A percentile compares a stretch with the other conserved stretches of the same genome.
Conservation (phyloP, 805 yeast genomes). For the Candida ascalaphidarum region DNA sequence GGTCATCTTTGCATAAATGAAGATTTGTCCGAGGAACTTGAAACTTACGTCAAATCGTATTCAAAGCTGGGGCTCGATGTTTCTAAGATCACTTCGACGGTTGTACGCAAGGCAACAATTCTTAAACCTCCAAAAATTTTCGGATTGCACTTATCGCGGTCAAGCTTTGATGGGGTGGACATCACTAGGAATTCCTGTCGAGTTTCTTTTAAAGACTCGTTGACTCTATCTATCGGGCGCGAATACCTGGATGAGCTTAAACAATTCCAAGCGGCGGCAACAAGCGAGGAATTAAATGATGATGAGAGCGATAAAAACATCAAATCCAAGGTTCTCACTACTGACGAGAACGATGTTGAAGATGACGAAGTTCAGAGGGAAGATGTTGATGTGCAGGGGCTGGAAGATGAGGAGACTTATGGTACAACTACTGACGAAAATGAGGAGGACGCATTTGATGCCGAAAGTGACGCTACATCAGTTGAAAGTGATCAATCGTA, state of each 20-base stretch:
- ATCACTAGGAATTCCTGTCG: slow-evolving; percentile 69
- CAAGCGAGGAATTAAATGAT: slow-evolving; percentile 8
- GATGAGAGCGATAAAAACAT: slow-evolving; percentile 6
- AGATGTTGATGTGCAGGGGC: slow-evolving; percentile 27
- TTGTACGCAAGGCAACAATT: slow-evolving; percentile 56
- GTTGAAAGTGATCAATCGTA: slow-evolving; percentile 7
- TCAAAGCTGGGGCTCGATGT: slow-evolving; percentile 35
- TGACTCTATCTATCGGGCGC: slow-evolving; percentile 41
- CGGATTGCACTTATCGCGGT: slow-evolving; percentile 79
- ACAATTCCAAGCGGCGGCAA: slow-evolving; percentile 20
- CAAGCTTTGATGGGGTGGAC: slow-evolving; percentile 60
- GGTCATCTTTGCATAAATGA: slow-evolving; percentile 48
- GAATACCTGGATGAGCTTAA: slow-evolving; percentile 28
- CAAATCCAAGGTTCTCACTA: slow-evolving; percentile 14
- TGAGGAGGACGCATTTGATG: slow-evolving; percentile 12
- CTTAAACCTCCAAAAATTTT: slow-evolving; percentile 63
- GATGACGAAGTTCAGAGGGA: slow-evolving; percentile 27
- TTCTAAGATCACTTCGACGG: slow-evolving; percentile 47
- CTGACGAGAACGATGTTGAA: slow-evolving; percentile 19
- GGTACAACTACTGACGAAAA: slow-evolving; percentile 6
- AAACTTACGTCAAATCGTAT: slow-evolving; percentile 39
- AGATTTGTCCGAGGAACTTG: slow-evolving; percentile 47
- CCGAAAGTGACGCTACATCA: slow-evolving; percentile 12
- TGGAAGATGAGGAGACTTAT: slow-evolving; percentile 13
- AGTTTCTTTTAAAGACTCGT: slow-evolving; percentile 52